These are phyloP conservation scores for Prunus davidiana DNA, from an alignment of 306 rosid species.

Conservation along the genomic window DNA sequence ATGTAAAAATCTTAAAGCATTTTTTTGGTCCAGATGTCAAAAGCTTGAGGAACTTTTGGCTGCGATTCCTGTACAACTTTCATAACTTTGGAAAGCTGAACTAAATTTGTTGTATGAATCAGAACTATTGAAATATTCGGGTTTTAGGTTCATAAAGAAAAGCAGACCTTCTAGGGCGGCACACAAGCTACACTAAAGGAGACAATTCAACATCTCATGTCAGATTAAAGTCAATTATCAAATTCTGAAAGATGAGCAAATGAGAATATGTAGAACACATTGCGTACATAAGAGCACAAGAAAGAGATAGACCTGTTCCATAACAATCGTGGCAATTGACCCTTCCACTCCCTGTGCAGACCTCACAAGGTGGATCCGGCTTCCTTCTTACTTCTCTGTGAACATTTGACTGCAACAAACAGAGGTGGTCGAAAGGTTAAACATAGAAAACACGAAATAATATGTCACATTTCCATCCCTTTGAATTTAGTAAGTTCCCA, in stretches of 20 bases:
- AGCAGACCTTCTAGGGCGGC: not conserved
- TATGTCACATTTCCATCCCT: not conserved
- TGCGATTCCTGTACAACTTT: not conserved
- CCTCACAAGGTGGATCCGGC: slow-evolving; percentile 76
- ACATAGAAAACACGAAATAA: not conserved
- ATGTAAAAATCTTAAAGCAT: not conserved
- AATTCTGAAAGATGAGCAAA: not conserved
- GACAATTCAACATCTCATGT: not conserved
- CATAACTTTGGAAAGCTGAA: not conserved
- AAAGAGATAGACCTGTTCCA: slow-evolving; percentile 49
- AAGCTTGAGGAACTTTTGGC: not conserved
- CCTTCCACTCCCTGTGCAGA: slow-evolving; percentile 80
- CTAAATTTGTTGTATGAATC: not conserved
- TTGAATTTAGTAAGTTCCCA: not conserved
- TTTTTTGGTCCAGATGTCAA: not conserved
- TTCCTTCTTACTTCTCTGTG: slow-evolving; percentile 53
- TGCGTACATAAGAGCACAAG: not conserved
- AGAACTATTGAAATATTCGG: not conserved
- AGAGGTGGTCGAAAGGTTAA: not conserved
- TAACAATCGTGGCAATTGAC: slow-evolving; percentile 58
- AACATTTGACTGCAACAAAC: slow-evolving; percentile 60
- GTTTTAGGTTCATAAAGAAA: not conserved
- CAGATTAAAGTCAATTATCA: not conserved
- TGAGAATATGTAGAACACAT: not conserved
- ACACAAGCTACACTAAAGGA: not conserved